These are phyloP conservation scores for Fusarium sp. DNA, from an alignment of 2,329 filamentous ascomycete species.

Conservation along the genomic window DNA sequence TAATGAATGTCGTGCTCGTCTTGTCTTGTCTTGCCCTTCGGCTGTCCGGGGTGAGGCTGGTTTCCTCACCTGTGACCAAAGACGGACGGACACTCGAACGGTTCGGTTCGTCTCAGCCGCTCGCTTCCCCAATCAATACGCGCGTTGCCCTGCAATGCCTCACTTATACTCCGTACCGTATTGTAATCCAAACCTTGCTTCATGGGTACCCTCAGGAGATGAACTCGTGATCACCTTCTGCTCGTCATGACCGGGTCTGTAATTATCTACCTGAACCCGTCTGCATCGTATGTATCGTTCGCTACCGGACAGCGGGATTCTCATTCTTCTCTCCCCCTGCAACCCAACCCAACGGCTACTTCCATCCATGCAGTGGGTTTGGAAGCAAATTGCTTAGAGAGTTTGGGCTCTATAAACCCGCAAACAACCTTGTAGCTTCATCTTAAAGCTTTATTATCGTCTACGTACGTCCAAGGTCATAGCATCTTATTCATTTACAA, in stretches of 20 bases:
- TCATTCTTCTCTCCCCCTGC: constrained; percentile 24
- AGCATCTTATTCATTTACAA: constrained; percentile 15
- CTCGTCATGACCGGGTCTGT: constrained; percentile 6
- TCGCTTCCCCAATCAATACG: constrained; percentile 19
- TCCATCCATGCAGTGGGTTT: constrained; percentile 24
- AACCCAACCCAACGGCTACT: not conserved
- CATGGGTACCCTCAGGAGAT: constrained; percentile 23
- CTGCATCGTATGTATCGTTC: constrained; percentile 16
- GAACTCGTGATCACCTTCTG: constrained; percentile 20
- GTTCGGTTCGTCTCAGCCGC: constrained; percentile 15
- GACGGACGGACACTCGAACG: not conserved
- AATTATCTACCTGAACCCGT: not conserved
- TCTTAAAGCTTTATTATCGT: constrained; percentile 10
- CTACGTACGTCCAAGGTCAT: constrained; percentile 17
- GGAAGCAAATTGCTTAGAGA: constrained; percentile 31
- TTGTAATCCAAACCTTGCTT: not conserved
- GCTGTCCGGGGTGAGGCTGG: constrained; percentile 17
- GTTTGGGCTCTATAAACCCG: constrained; percentile 30
- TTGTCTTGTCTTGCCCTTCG: constrained; percentile 12
- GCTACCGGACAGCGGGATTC: constrained; percentile 23
- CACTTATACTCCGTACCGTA: constrained; percentile 2
- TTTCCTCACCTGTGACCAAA: constrained; percentile 1
- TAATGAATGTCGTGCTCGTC: constrained; percentile 29
- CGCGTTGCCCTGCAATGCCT: constrained; percentile 8
- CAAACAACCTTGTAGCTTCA: constrained; percentile 34